These are phyloP conservation scores for Rhizopogon salebrosus DNA, from an alignment of 768 basidiomycete species.

Conservation along the genomic window DNA sequence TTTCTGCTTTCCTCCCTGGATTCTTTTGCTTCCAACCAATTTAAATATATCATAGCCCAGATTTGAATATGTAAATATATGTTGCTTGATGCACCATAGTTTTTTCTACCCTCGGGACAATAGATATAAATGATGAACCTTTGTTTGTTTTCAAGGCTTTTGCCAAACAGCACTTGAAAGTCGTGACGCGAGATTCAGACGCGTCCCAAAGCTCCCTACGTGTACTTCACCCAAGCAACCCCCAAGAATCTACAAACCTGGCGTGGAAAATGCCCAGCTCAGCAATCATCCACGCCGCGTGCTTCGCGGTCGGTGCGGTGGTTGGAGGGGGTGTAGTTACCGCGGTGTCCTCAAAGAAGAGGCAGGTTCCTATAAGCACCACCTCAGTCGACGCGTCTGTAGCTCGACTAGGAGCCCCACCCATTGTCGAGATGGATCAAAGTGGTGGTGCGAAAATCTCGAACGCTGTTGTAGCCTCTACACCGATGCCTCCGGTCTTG, in stretches of 20 bases:
- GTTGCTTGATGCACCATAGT: constrained; percentile 22
- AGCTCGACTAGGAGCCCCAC: constrained; percentile 18
- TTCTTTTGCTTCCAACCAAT: constrained; percentile 7
- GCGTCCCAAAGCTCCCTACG: background rate
- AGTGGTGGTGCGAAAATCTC: constrained; percentile 40
- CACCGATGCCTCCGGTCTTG: constrained; percentile 37
- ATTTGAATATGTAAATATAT: constrained; percentile 15
- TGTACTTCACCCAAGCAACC: too few relatives aligned
- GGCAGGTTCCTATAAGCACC: constrained; percentile 11
- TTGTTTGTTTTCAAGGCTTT: constrained; percentile 1
- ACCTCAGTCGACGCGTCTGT: constrained; percentile 11
- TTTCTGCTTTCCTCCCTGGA: constrained; percentile 4
- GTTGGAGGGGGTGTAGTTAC: constrained; percentile 74
- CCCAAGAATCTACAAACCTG: background rate
- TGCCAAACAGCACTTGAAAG: background rate
- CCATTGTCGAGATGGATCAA: constrained; percentile 42
- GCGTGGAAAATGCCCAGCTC: constrained; percentile 37
- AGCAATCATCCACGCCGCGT: constrained; percentile 54
- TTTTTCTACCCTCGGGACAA: background rate
- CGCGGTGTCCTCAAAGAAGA: constrained; percentile 34
- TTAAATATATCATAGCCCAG: constrained; percentile 19
- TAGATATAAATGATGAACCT: background rate
- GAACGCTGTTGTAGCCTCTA: constrained; percentile 19
- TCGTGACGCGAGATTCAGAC: background rate
- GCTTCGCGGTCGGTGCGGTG: constrained; percentile 79